Percentiles rank a stretch among this genome's conserved stretches.
Evolutionary conservation across 345 rosid genomes (phyloP).

Genomic region (Cardiospermum halicacabum): DNA sequence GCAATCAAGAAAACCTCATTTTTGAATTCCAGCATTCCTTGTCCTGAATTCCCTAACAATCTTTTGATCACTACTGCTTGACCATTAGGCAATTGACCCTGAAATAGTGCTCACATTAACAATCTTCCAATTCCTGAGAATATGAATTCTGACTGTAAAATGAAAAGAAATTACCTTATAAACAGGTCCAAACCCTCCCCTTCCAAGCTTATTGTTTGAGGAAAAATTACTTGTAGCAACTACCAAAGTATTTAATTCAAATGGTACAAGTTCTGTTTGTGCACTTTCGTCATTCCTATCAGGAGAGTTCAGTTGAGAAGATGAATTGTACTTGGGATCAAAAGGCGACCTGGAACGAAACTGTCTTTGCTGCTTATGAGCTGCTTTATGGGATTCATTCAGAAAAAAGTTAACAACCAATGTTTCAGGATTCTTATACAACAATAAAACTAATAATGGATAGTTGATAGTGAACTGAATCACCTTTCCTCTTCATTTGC

Average conservation of each 20-base stretch:
- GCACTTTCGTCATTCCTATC: not conserved
- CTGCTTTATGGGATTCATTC: not conserved
- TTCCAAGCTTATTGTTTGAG: slow-evolving; percentile 13
- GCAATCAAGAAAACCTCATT: slow-evolving; percentile 9
- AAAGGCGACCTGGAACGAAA: not conserved
- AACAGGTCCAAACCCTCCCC: slow-evolving; percentile 1
- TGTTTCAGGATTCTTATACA: not conserved
- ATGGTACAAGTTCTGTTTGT: not conserved
- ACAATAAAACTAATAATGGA: not conserved
- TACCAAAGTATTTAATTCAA: not conserved
- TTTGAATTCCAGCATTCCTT: slow-evolving; percentile 5
- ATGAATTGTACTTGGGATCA: not conserved
- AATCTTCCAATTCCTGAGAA: not conserved
- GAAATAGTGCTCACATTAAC: not conserved
- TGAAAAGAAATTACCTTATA: not conserved
- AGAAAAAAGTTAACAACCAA: too few relatives aligned
- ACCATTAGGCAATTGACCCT: slow-evolving; percentile 3
- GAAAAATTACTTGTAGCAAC: slow-evolving; percentile 16
- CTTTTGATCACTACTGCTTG: not conserved
- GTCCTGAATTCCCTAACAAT: not conserved
- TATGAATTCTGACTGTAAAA: not conserved
- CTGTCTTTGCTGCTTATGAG: not conserved
- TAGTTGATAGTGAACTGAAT: not conserved
- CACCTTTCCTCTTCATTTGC: not conserved
- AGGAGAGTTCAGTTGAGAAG: not conserved